These are phyloP conservation scores for Dendrobium nobile DNA, from an alignment of 106 monocot genomes.

Conservation along the genomic window DNA sequence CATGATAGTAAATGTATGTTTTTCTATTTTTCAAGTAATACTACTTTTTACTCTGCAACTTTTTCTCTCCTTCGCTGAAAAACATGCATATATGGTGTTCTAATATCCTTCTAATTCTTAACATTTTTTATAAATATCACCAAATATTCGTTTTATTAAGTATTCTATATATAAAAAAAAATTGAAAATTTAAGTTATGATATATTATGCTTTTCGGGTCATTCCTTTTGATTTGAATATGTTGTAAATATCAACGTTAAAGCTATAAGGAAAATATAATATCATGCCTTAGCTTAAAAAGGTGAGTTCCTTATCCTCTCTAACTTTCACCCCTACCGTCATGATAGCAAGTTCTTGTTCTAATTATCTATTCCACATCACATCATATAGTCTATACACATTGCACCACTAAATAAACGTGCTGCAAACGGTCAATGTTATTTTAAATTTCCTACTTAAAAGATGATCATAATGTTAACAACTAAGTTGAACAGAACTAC, in stretches of 20 bases:
- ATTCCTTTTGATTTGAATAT: neutral
- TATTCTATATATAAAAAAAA: neutral
- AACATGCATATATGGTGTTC: neutral
- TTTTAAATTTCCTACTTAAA: neutral
- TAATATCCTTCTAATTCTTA: neutral
- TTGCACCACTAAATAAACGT: too few species aligned
- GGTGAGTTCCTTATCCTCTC: neutral
- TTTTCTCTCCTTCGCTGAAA: neutral
- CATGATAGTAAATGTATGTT: too few species aligned
- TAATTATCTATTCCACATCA: too few species aligned
- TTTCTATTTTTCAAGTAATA: too few species aligned
- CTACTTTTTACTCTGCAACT: too few species aligned
- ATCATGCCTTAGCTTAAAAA: neutral
- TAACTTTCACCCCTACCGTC: neutral
- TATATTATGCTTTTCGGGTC: neutral
- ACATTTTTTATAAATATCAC: neutral
- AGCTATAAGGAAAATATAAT: neutral
- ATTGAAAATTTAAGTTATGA: neutral
- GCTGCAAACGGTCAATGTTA: too few species aligned
- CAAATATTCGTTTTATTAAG: neutral
- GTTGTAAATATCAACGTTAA: neutral
- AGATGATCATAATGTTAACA: neutral
- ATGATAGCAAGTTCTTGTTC: too few species aligned
- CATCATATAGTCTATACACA: too few species aligned
- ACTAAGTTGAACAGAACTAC: conserved; percentile 10